Conservation (phyloP, 352 stramenopile species). For the Phytophthora macrochlamydospora region DNA sequence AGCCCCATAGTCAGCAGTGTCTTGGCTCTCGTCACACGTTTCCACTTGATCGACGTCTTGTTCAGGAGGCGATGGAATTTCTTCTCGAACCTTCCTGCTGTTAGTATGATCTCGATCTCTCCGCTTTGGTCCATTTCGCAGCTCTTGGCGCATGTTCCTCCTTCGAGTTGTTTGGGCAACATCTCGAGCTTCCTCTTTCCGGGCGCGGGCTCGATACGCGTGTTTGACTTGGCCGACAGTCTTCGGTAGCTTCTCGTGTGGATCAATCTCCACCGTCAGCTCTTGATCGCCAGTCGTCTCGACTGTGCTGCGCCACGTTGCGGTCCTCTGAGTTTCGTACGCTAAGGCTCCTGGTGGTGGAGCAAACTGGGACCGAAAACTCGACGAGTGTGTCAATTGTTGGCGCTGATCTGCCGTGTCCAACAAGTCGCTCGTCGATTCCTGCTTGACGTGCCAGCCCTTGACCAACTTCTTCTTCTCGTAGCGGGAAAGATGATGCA, state of each 20-base stretch:
- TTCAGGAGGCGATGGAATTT: background rate
- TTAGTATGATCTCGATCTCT: constrained; percentile 16
- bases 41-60: constrained; percentile 8
- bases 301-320: constrained; percentile 15
- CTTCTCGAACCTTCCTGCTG: background rate
- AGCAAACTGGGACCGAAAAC: constrained; percentile 23
- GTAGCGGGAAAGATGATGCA: constrained; percentile 27
- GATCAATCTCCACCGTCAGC: background rate
- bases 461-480: constrained; percentile 47
- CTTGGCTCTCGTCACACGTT: background rate
- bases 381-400: constrained; percentile 1
- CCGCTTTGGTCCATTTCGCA: constrained; percentile 10
- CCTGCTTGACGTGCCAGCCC: constrained; percentile 31
- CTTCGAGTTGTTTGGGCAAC: constrained; percentile 20
- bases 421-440: background rate
- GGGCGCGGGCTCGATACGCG: constrained; percentile 42
- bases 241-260: constrained; percentile 20
- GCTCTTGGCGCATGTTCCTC: constrained; percentile 13
- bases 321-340: constrained; percentile 16
- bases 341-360: constrained; percentile 18
- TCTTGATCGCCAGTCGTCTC: constrained; percentile 1
- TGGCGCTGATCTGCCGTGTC: background rate
- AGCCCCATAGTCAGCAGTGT: background rate
- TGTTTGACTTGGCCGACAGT: constrained; percentile 54
- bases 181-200: constrained; percentile 34